Percentiles rank a stretch among this genome's conserved stretches.
Evolutionary conservation across 805 yeast species (phyloP).

Genomic region (Candida nonsorbophila): DNA sequence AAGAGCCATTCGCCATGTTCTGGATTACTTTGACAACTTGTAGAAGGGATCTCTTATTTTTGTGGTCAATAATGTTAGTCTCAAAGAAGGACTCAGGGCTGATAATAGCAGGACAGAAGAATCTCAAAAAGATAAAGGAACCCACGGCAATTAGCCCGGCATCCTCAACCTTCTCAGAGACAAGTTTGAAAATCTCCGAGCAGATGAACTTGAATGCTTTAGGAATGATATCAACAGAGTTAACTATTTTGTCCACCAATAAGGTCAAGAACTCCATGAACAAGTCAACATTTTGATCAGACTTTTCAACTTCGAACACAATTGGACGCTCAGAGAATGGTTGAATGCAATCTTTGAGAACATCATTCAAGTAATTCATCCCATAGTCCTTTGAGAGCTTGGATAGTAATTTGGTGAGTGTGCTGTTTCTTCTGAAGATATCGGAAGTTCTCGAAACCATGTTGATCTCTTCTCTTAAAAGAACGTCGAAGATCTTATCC

Average conservation of each 20-base stretch:
- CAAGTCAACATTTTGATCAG: slow-evolving; percentile 22
- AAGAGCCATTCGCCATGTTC: slow-evolving; percentile 78
- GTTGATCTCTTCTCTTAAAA: slow-evolving; percentile 59
- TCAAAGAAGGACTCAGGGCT: slow-evolving; percentile 64
- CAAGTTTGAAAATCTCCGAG: slow-evolving; percentile 53
- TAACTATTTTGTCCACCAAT: slow-evolving; percentile 55
- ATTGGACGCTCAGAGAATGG: slow-evolving; percentile 46
- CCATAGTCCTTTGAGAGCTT: slow-evolving; percentile 69
- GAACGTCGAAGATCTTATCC: slow-evolving; percentile 45
- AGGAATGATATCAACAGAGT: slow-evolving; percentile 58
- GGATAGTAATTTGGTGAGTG: slow-evolving; percentile 73
- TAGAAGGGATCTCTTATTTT: slow-evolving; percentile 61
- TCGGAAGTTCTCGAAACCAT: slow-evolving; percentile 61
- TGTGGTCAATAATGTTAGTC: slow-evolving; percentile 19
- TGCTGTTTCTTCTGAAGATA: slow-evolving; percentile 73
- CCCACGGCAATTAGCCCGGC: slow-evolving; percentile 67
- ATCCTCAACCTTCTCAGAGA: slow-evolving; percentile 57
- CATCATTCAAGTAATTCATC: slow-evolving; percentile 45
- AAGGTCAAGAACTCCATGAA: slow-evolving; percentile 54
- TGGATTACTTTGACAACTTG: slow-evolving; percentile 81
- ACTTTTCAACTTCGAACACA: slow-evolving; percentile 62
- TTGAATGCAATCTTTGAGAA: slow-evolving; percentile 53
- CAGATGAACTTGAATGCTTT: slow-evolving; percentile 68
- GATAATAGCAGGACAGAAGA: slow-evolving; percentile 87
- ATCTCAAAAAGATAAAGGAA: slow-evolving; percentile 78